These are phyloP conservation scores for Cercophora newfieldiana DNA, from an alignment of 495 filamentous ascomycete genomes.

Conservation along the genomic window DNA sequence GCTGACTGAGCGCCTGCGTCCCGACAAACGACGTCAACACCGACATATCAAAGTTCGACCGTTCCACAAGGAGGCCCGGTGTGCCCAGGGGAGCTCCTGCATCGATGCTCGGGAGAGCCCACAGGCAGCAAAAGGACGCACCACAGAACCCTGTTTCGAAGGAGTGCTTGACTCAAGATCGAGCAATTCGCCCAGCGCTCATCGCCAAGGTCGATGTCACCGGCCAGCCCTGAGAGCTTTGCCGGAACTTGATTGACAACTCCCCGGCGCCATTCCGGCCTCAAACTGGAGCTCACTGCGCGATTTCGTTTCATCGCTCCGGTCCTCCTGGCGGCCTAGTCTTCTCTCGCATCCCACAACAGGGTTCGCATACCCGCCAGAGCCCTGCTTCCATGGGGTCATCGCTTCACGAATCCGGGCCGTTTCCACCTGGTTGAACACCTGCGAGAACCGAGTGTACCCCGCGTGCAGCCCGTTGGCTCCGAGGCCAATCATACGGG, in stretches of 20 bases:
- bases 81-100: background rate
- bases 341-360: slow-evolving; percentile 6
- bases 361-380: slow-evolving; percentile 18
- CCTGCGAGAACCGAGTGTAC: slow-evolving; percentile 15
- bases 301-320: slow-evolving; percentile 1
- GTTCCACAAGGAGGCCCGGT: background rate
- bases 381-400: slow-evolving; percentile 17
- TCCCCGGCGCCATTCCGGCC: slow-evolving; percentile 2
- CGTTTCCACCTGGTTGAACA: slow-evolving; percentile 26
- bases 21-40: background rate
- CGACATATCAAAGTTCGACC: background rate
- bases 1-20: background rate
- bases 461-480: slow-evolving; percentile 17
- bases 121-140: background rate
- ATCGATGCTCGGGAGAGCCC: background rate
- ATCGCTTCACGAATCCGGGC: slow-evolving; percentile 30
- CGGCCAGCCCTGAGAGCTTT: background rate
- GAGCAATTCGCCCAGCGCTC: background rate
- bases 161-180: background rate
- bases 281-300: slow-evolving; percentile 2
- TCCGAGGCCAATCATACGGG: slow-evolving; percentile 18
- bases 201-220: background rate
- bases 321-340: background rate
- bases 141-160: background rate
- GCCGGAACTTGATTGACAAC: background rate